phyloP scores from a whole-genome alignment of 1,284 basidiomycete species.

The Ganoderma lingzhi region DNA sequence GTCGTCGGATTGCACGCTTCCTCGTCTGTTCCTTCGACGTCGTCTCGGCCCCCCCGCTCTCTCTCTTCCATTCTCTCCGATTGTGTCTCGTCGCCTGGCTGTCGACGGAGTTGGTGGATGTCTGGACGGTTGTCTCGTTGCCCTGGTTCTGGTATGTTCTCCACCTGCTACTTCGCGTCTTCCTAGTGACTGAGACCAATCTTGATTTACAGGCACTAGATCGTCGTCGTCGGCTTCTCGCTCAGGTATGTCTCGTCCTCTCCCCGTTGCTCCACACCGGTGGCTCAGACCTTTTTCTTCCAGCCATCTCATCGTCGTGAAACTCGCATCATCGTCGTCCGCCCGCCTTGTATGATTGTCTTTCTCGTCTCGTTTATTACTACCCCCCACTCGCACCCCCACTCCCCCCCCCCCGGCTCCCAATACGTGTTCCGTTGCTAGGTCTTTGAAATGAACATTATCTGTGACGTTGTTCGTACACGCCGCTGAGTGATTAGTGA shows the following conservation, averaged over 20 bases:
- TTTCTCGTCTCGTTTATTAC: too few species aligned
- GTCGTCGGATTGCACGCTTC: not conserved
- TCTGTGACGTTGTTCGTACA: too few species aligned
- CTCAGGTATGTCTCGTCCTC: not conserved
- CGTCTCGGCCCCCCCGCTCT: not conserved
- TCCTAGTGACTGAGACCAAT: not conserved
- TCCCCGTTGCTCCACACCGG: not conserved
- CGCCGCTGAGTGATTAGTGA: too few species aligned
- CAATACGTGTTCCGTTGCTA: too few species aligned
- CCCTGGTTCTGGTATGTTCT: not conserved
- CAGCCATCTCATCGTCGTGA: not conserved
- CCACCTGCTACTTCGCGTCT: not conserved
- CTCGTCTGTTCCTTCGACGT: not conserved
- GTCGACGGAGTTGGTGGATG: not conserved
- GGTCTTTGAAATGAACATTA: too few species aligned
- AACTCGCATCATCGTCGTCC: not conserved
- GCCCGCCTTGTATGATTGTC: too few species aligned
- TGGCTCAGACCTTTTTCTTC: not conserved
- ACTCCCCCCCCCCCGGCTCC: too few species aligned
- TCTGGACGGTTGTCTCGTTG: not conserved
- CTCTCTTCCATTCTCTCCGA: not conserved
- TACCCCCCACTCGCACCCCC: too few species aligned
- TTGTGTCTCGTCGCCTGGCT: not conserved
- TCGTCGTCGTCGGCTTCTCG: not conserved
- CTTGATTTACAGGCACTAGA: not conserved